phyloP scores from a whole-genome alignment of 2,329 filamentous ascomycete genomes.

The Cadophora sp. region DNA sequence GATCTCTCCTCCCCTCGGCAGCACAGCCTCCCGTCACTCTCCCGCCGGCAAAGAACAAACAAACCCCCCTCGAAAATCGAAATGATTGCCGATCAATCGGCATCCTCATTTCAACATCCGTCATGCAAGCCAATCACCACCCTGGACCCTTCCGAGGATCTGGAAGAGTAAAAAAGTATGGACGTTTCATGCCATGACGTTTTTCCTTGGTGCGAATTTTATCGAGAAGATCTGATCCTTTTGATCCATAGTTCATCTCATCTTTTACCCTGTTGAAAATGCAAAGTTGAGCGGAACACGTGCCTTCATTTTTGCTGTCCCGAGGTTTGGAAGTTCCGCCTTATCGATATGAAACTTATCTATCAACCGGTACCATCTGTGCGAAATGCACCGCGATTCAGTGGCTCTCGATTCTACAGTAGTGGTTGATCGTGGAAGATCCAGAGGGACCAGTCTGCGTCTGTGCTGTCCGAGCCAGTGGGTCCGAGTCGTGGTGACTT shows the following conservation, averaged over 20 bases:
- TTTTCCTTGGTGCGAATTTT: background rate
- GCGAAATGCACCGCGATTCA: background rate
- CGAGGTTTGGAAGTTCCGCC: background rate
- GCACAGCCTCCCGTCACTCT: slow-evolving; percentile 11
- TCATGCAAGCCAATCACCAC: slow-evolving; percentile 15
- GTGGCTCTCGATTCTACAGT: background rate
- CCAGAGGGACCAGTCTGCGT: background rate
- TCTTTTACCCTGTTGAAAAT: background rate
- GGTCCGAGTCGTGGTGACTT: background rate
- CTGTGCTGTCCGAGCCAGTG: background rate
- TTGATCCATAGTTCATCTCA: background rate
- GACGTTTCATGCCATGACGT: slow-evolving; percentile 10
- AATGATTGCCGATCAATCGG: slow-evolving; percentile 13
- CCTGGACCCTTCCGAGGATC: background rate
- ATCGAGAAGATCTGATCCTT: background rate
- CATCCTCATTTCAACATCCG: slow-evolving; percentile 13
- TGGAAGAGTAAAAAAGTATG: too few relatives aligned
- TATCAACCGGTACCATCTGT: background rate
- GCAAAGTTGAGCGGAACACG: background rate
- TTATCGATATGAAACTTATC: background rate
- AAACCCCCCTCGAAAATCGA: background rate
- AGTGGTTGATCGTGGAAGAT: background rate
- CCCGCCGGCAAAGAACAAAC: background rate
- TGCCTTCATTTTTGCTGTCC: background rate
- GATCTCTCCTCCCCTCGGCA: background rate